Evolutionary conservation across 352 stramenopile genomes (phyloP), one percentile per base, ranked within the genome.

Genomic region (Phytopythium delawarense): DNA sequence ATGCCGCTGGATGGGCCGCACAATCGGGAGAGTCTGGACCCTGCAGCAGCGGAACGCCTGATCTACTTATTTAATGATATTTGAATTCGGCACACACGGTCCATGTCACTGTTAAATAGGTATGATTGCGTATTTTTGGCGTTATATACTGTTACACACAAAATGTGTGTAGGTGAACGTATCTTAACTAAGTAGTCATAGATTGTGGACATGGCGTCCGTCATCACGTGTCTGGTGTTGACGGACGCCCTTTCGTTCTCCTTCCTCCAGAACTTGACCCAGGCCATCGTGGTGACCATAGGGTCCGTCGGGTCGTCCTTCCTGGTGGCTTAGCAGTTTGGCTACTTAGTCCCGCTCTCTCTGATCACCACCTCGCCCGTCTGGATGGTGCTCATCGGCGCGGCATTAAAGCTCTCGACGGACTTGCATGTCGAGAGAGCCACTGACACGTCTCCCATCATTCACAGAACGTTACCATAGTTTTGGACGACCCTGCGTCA

Each of bases 371-470:
- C 59, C 9, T 50, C 54, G 9, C 30, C 62, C 7, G 34, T 51
- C 3, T 67, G 62, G 62, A 39, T 59, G 3, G 30, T 40, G 15
- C 54, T 66, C 8, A 64, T 71, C n/a, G n/a, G n/a, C n/a, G n/a
- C n/a, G n/a, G n/a, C n/a, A n/a, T n/a, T n/a, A n/a, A n/a, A n/a
- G n/a, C n/a, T n/a, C n/a, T n/a, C n/a, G n/a, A n/a, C n/a, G n/a
- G n/a, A n/a, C n/a, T n/a, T n/a, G n/a, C n/a, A n/a, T n/a, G n/a
- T n/a, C n/a, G n/a, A n/a, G n/a, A n/a, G n/a, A n/a, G n/a, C n/a
- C n/a, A n/a, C n/a, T n/a, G n/a, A n/a, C n/a, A n/a, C n/a, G n/a
- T n/a, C n/a, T n/a, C n/a, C n/a, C n/a, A n/a, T n/a, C n/a, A n/a
- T n/a, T n/a, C n/a, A n/a, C n/a, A n/a, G n/a, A n/a, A n/a, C n/a